Evolutionary conservation across 139 green algal genomes (phyloP).

Genomic region (Tetradesmus obliquus): DNA sequence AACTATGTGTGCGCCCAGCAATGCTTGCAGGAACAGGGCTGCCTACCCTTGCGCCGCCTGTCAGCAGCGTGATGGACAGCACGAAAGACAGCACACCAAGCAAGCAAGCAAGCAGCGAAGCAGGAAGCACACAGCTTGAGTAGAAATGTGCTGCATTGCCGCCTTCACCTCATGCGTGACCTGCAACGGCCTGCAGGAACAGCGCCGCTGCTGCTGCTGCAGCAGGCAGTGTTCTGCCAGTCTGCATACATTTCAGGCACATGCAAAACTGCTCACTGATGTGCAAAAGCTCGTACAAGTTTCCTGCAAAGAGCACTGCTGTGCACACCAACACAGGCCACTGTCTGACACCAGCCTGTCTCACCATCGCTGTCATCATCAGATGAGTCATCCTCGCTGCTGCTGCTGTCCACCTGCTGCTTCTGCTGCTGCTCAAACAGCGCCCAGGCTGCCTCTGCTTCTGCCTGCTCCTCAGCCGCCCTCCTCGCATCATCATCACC

Average conservation of each 20-base stretch:
- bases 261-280: too few species aligned
- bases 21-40: neutral
- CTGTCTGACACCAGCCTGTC: neutral
- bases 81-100: neutral
- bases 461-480: neutral
- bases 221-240: too few species aligned
- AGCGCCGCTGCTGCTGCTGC: too few species aligned
- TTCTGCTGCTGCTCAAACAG: neutral
- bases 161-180: too few species aligned
- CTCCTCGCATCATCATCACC: neutral
- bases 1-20: neutral
- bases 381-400: slow-evolving; percentile 1
- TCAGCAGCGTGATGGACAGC: too few species aligned
- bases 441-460: neutral
- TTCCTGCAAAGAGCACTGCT: neutral
- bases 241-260: too few species aligned
- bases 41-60: too few species aligned
- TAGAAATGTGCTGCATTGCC: too few species aligned
- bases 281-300: too few species aligned
- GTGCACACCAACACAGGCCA: neutral
- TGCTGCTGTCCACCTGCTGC: neutral
- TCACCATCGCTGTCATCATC: neutral
- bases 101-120: too few species aligned
- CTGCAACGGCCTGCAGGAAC: too few species aligned
- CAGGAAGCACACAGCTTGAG: too few species aligned